Evolutionary conservation across 768 basidiomycete genomes (phyloP).

Genomic region (Lentinula lateritia): DNA sequence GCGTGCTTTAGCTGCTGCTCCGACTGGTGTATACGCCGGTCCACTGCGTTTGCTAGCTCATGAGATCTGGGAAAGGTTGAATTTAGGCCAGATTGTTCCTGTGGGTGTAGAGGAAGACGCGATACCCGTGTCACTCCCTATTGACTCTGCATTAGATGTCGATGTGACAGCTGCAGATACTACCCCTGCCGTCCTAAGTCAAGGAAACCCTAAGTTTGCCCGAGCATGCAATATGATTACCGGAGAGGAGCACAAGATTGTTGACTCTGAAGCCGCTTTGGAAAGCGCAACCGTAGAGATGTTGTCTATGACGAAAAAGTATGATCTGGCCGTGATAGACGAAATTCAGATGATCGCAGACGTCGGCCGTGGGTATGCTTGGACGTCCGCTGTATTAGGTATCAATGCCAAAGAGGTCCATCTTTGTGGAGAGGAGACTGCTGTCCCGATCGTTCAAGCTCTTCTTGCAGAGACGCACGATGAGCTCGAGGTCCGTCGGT

Average conservation of each 20-base stretch:
- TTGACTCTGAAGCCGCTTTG: constrained; percentile 50
- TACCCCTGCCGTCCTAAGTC: constrained; percentile 22
- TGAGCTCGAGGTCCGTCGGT: constrained; percentile 71
- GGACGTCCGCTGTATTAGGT: constrained; percentile 81
- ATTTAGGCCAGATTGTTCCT: constrained; percentile 83
- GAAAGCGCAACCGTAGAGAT: constrained; percentile 94
- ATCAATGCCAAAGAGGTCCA: constrained; percentile 78
- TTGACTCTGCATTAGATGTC: constrained; percentile 13
- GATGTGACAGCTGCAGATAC: constrained; percentile 25
- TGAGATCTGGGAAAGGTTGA: constrained; percentile 90
- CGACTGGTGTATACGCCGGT: constrained; percentile 79
- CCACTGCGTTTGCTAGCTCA: constrained; percentile 91
- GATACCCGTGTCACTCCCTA: constrained; percentile 24
- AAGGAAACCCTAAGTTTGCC: constrained; percentile 43
- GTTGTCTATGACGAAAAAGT: constrained; percentile 37
- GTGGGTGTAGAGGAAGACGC: constrained; percentile 46
- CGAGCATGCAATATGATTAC: constrained; percentile 83
- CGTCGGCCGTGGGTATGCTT: constrained; percentile 67
- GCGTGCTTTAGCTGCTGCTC: constrained; percentile 75
- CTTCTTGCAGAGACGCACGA: constrained; percentile 79
- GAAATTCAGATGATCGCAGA: constrained; percentile 97
- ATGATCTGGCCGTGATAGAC: constrained; percentile 89
- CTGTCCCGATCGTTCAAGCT: constrained; percentile 69
- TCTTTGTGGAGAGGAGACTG: constrained; percentile 93
- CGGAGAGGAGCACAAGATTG: constrained; percentile 82